Evolutionary conservation across 108 stramenopile genomes (phyloP).

Genomic region (Nannochloropsis granulata): DNA sequence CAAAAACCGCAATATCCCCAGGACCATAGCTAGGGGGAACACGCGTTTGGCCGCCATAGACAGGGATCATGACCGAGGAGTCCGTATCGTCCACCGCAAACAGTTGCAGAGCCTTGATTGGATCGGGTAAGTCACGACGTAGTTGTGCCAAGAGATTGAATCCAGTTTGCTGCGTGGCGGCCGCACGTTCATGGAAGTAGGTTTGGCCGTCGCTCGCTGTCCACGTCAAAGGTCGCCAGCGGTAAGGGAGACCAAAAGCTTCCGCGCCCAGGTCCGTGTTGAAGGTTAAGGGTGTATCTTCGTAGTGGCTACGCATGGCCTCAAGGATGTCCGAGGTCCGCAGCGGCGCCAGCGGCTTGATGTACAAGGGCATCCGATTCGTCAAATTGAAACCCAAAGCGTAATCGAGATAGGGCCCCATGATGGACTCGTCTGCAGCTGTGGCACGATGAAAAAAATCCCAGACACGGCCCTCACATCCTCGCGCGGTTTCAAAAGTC

Average conservation of each 20-base stretch:
- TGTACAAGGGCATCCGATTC: conserved; percentile 51
- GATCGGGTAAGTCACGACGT: conserved; percentile 41
- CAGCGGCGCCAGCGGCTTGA: conserved; percentile 43
- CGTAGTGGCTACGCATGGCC: conserved; percentile 51
- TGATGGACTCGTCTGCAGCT: neutral
- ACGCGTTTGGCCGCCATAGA: conserved; percentile 37
- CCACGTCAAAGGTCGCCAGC: conserved; percentile 48
- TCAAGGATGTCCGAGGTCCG: conserved; percentile 37
- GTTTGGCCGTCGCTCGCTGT: conserved; percentile 2
- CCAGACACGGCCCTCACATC: conserved; percentile 56
- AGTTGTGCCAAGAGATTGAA: conserved; percentile 52
- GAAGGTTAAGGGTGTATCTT: conserved; percentile 43
- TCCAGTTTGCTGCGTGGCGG: conserved; percentile 49
- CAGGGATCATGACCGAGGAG: conserved; percentile 45
- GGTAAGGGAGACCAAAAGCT: conserved; percentile 38
- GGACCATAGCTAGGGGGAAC: conserved; percentile 36
- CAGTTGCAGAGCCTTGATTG: conserved; percentile 43
- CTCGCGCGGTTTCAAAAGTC: conserved; percentile 41
- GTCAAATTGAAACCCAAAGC: conserved; percentile 42
- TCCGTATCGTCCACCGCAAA: conserved; percentile 41
- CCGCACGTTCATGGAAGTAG: conserved; percentile 52
- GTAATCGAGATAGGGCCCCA: conserved; percentile 42
- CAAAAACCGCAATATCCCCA: conserved; percentile 40
- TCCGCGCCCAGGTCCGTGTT: conserved; percentile 45
- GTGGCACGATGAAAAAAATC: conserved; percentile 32